Percentiles rank a stretch among this genome's conserved stretches.
These are phyloP conservation scores for Phytophthora capsici DNA, from an alignment of 352 stramenopile species.

Conservation along the genomic window DNA sequence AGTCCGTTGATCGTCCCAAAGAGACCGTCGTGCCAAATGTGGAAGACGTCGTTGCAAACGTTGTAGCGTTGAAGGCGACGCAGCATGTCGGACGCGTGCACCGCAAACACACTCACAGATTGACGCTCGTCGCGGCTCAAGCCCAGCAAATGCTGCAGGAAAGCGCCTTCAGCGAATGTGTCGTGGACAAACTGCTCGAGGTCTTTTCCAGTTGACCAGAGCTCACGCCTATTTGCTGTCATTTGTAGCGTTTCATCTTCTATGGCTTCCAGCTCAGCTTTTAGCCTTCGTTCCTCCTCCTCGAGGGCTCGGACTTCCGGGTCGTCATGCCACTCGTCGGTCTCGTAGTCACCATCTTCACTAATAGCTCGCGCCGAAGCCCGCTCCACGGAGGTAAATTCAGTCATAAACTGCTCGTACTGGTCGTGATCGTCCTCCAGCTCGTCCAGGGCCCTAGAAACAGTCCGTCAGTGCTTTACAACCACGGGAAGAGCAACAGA, in stretches of 20 bases:
- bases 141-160: slow-evolving; percentile 77
- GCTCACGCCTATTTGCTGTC: slow-evolving; percentile 58
- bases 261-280: slow-evolving; percentile 59
- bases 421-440: slow-evolving; percentile 57
- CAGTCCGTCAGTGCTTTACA: slow-evolving; percentile 2
- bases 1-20: slow-evolving; percentile 92
- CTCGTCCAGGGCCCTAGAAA: slow-evolving; percentile 46
- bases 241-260: slow-evolving; percentile 67
- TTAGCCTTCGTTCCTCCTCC: slow-evolving; percentile 65
- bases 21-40: slow-evolving; percentile 91
- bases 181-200: slow-evolving; percentile 75
- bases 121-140: slow-evolving; percentile 80
- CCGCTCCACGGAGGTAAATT: slow-evolving; percentile 49
- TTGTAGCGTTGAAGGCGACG: slow-evolving; percentile 85
- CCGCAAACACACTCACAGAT: slow-evolving; percentile 75
- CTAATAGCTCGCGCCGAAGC: slow-evolving; percentile 19
- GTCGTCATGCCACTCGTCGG: slow-evolving; percentile 50
- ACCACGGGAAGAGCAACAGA: no score
- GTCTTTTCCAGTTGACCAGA: slow-evolving; percentile 79
- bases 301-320: slow-evolving; percentile 59
- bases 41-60: slow-evolving; percentile 91
- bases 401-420: slow-evolving; percentile 62
- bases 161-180: slow-evolving; percentile 76
- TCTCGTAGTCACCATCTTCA: slow-evolving; percentile 39
- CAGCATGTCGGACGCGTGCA: slow-evolving; percentile 84